Evolutionary conservation across 805 yeast genomes (phyloP).

Genomic region (Ogataea pignaliae): DNA sequence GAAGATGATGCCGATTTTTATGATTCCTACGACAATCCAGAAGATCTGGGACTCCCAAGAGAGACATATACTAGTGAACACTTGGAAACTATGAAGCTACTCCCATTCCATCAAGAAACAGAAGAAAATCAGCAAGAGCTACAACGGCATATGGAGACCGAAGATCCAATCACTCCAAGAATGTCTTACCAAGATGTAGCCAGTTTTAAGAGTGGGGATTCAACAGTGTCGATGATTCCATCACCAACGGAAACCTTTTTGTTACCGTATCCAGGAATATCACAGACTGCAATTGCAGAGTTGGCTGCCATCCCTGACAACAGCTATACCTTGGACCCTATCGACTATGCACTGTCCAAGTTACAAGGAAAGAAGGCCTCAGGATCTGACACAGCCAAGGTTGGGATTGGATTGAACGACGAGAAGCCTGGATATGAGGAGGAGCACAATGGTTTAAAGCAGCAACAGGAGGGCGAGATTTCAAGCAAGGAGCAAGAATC

Average conservation of each 20-base stretch:
- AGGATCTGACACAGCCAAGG: neutral
- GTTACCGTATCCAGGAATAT: constrained; percentile 43
- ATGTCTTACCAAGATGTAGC: constrained; percentile 1
- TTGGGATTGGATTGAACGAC: constrained; percentile 26
- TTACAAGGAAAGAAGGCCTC: constrained; percentile 30
- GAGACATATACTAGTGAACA: neutral
- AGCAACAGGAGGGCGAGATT: neutral
- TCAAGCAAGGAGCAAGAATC: neutral
- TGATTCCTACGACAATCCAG: too few relatives aligned
- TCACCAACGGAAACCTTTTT: constrained; percentile 29
- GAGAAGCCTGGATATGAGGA: constrained; percentile 10
- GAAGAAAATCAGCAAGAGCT: constrained; percentile 1
- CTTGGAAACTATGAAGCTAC: neutral
- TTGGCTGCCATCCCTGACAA: constrained; percentile 86
- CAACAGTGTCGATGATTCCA: constrained; percentile 28
- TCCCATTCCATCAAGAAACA: constrained; percentile 1
- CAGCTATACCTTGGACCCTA: constrained; percentile 61
- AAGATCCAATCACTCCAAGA: constrained; percentile 13
- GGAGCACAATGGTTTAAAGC: neutral
- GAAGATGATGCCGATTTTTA: too few relatives aligned
- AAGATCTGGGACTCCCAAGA: too few relatives aligned
- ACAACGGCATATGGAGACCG: constrained; percentile 3
- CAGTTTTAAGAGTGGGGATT: constrained; percentile 10
- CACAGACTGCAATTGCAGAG: constrained; percentile 61
- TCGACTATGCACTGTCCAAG: constrained; percentile 68